Evolutionary conservation across 192 early-diverging fungal genomes (phyloP).

Genomic region (Backusella mclennaniae): DNA sequence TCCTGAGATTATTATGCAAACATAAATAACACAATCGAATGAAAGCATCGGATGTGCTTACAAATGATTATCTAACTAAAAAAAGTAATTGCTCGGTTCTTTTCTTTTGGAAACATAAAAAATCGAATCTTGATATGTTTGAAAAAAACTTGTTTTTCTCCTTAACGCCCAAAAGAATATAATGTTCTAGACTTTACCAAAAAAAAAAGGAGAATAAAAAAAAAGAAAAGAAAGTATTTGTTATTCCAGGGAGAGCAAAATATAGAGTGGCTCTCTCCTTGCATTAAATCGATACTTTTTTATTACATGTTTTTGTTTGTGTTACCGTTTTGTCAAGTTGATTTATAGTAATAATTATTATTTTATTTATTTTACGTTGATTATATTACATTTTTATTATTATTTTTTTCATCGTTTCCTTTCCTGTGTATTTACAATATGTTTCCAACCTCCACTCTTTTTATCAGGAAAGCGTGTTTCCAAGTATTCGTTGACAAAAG

Average conservation of each 20-base stretch:
- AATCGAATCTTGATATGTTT: background rate
- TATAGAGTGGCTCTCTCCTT: background rate
- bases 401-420: slow-evolving; percentile 3
- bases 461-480: slow-evolving; percentile 17
- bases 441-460: slow-evolving; percentile 11
- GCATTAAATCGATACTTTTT: background rate
- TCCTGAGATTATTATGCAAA: background rate
- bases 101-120: background rate
- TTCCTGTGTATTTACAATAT: slow-evolving; percentile 12
- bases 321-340: background rate
- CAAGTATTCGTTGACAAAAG: slow-evolving; percentile 26
- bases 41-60: too few relatives aligned
- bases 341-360: background rate
- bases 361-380: background rate
- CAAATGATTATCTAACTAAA: background rate
- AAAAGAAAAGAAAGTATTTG: background rate
- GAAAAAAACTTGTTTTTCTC: background rate
- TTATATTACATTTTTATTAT: slow-evolving; percentile 7
- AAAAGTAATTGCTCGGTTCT: background rate
- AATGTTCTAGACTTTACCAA: background rate
- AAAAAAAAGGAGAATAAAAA: background rate
- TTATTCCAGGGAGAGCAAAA: background rate
- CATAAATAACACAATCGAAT: too few relatives aligned
- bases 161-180: background rate
- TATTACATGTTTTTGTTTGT: background rate